Evolutionary conservation across 495 filamentous ascomycete species (phyloP), one percentile per base, ranked within the genome.

Genomic region (Margaritispora aquatica): DNA sequence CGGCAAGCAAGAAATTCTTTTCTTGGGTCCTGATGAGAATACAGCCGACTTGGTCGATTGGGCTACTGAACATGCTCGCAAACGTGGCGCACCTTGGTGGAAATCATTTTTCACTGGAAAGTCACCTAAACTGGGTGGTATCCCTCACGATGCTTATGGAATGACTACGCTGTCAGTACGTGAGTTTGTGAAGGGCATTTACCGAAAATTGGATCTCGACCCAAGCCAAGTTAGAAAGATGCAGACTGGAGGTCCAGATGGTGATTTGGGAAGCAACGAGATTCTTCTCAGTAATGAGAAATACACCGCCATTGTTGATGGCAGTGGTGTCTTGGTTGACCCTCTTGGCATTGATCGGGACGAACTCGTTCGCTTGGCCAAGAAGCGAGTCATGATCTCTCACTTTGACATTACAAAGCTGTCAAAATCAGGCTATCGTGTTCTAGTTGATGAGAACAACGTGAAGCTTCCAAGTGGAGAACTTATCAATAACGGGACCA

Each of bases 61-160:
- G 94, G 94, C 94, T 26, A 98, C 94, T 2, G 89, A 92, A 71
- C 94, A 98, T 71, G 95, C 94, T 59, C 83, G 89, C 34, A 78
- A 75, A 63, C 84, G 94, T 62, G 92, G 92, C 54, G 95, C 95
- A 23, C 89, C 90, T 23, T 97, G 93, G 92, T 98, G 94, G 94
- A 98, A 97, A 77, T 97, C 95, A 0, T 98, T 98, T 84, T 97
- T 98, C 79, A 98, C 94, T 1, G 94, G 94, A 67, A 97, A 97
- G 80, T 95, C 89, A 65, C 94, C 94, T 23, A 93, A 87, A 72
- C 79, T 98, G 41, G 94, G 94, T 50, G 94, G 94, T 68, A 98
- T 98, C 60, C 94, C 94, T 2, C 94, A 98, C 71, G 94, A 98
- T 66, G 73, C 76, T 15, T 98, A 97, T 70, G 94, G 94, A 71